phyloP scores from a whole-genome alignment of 192 early-diverging fungal species.

The Phycomyces blakesleeanus region DNA sequence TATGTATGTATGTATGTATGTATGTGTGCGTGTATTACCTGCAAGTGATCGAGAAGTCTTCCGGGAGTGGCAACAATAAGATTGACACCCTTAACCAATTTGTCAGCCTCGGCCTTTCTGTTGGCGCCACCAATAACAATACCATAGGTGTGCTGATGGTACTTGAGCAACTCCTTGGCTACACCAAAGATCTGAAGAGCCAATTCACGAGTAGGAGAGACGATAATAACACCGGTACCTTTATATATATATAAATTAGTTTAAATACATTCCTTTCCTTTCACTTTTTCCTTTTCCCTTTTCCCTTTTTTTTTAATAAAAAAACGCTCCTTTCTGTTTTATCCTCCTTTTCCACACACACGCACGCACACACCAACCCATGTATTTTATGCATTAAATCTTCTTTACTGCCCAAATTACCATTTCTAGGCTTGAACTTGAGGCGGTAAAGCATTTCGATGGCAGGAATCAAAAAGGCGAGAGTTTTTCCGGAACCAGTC shows the following conservation, averaged over 20 bases:
- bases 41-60: slow-evolving; percentile 95
- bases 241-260: neutral
- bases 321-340: neutral
- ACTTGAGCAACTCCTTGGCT: slow-evolving; percentile 89
- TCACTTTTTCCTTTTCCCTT: too few species aligned
- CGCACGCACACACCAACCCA: too few species aligned
- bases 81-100: slow-evolving; percentile 95
- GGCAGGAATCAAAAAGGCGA: slow-evolving; percentile 94
- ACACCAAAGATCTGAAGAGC: slow-evolving; percentile 99
- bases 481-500: slow-evolving; percentile 95
- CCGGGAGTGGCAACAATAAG: slow-evolving; percentile 95
- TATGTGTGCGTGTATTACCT: slow-evolving; percentile 54
- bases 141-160: slow-evolving; percentile 97
- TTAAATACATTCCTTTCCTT: too few species aligned
- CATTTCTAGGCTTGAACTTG: slow-evolving; percentile 96
- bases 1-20: too few species aligned
- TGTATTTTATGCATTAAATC: too few species aligned
- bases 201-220: slow-evolving; percentile 97
- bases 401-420: slow-evolving; percentile 38
- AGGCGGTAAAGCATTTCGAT: slow-evolving; percentile 85
- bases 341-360: neutral
- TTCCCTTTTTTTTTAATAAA: too few species aligned
- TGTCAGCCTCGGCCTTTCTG: slow-evolving; percentile 92
- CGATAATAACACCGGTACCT: slow-evolving; percentile 90
- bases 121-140: slow-evolving; percentile 99